Evolutionary conservation across 139 green algal species (phyloP), one percentile per base, ranked within the genome.

Genomic region (Picochlorum sp.): DNA sequence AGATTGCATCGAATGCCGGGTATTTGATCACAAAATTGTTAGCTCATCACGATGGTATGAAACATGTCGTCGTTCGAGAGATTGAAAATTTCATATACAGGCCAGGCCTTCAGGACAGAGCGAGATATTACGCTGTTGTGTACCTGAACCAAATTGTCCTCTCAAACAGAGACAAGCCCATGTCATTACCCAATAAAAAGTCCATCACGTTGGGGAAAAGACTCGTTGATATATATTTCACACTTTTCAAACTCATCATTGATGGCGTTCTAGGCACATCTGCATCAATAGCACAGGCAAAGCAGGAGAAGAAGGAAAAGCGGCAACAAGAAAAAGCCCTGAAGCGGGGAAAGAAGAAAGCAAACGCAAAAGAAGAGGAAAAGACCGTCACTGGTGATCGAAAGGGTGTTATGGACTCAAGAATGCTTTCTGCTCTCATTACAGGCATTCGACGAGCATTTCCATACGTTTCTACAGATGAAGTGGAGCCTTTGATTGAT

Each of bases 71-170:
- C 1, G 80, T 90, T 26, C 61, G 81, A 1, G 89, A 96, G 77
- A 84, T 94, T 34, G 84, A 96, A 77, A 77, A 78, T 14, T 95
- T 97, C 51, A 37, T 92, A 56, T 96, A 96, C 69, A 64, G 84
- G 23, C 82, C 64, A 68, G 72, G 74, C 16, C 79, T 93, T n/a
- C 50, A 72, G 14, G 77, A 87, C 23, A 81, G 91, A 26, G 90
- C 85, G 0, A 76, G 80, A 2, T 97, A 97, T 77, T 95, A 95
- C 61, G 74, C 73, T 2, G 81, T 92, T 0, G 76, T 96, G 0
- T 96, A 92, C 58, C 83, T 97, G 26, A 97, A 95, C 75, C 91
- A 97, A 71, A 85, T 97, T 56, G 61, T 85, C 3, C 74, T 96
- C 6, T 81, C 63, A 7, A 73, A 90, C 61, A 65, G 65, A 24